Base-by-base conservation (phyloP, 805 yeast genomes). In the Candida argentea region DNA sequence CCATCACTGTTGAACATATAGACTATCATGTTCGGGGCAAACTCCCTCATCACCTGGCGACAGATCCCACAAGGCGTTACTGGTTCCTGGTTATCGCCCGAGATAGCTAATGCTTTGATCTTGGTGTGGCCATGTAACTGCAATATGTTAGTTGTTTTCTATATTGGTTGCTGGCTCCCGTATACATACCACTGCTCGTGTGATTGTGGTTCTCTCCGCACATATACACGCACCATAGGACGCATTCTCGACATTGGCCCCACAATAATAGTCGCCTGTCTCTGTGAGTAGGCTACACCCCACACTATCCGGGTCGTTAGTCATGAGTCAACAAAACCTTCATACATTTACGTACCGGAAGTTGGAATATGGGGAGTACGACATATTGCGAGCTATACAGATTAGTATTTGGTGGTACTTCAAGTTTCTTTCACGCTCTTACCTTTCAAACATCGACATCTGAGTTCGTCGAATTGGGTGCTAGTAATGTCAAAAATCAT, bases 1-100 rank as follows among this genome's bases (percentile, higher is more conserved):
- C 80, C 84, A 30, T 67, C 67, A 1, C 46, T 49, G 26, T 72
- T 67, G 46, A 75, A 79, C 91, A 89, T 78, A 47, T 67, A 72
- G 2, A 89, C 53, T 0, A 82, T 80, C 16, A 73, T 45, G 5
- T 66, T 60, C 5, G 50, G 44, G 0, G 76, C 70, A 50, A 87
- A 89, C 50, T 89, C 98, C 21, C 95, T 63, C 18, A 89, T 73
- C 31, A 80, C 71, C 52, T 89, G 98, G 30, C 98, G 65, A 46
- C 98, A 89, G 20, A 91, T 77, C 3, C 98, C 98, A 50, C 98
- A 89, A 0, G 98, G 98, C 6, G 87, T 63, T 7, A 81, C 75
- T 17, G 76, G 68, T 2, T 66, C 67, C 1, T 47, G 44, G 24
- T 66, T 40, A 44, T 78, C 87, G 14, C 82, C 67, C 3, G 81